Conservation (phyloP, 805 yeast species). For the Schizosaccharomyces lindneri region DNA sequence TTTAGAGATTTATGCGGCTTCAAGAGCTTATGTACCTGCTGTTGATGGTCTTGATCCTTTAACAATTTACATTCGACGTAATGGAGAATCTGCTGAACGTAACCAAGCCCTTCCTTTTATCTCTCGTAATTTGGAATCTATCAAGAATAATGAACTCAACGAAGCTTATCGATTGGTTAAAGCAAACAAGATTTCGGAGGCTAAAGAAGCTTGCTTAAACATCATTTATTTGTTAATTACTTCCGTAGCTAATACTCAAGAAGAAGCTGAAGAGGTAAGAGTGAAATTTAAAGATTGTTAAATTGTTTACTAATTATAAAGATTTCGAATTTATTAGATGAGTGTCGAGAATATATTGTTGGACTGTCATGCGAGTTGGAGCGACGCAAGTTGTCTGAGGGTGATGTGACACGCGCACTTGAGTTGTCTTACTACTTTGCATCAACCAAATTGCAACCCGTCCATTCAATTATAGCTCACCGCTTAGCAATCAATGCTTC, state of each 20-base stretch:
- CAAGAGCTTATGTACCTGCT: slow-evolving; percentile 51
- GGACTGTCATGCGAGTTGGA: slow-evolving; percentile 77
- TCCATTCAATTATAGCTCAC: slow-evolving; percentile 66
- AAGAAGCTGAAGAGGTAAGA: slow-evolving; percentile 50
- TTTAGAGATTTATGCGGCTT: slow-evolving; percentile 58
- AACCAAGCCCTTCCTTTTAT: slow-evolving; percentile 31
- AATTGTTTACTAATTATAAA: background rate
- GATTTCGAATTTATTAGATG: slow-evolving; percentile 27
- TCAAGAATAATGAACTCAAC: slow-evolving; percentile 33
- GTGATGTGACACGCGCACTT: slow-evolving; percentile 44
- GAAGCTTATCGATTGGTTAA: slow-evolving; percentile 67
- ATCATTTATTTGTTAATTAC: slow-evolving; percentile 55
- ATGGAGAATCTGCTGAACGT: slow-evolving; percentile 25
- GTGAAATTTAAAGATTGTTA: background rate
- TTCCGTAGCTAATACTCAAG: slow-evolving; percentile 42
- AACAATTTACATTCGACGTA: slow-evolving; percentile 37
- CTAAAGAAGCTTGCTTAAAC: slow-evolving; percentile 54
- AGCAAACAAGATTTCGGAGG: slow-evolving; percentile 57
- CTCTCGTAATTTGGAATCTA: slow-evolving; percentile 38
- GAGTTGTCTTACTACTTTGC: slow-evolving; percentile 94
- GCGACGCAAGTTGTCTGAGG: slow-evolving; percentile 42
- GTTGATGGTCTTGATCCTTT: slow-evolving; percentile 51
- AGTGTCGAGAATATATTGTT: slow-evolving; percentile 72
- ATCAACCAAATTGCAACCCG: slow-evolving; percentile 51
- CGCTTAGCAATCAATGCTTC: slow-evolving; percentile 90